Evolutionary conservation across 805 yeast genomes (phyloP).

Genomic region (Zygosaccharomyces siamensis): DNA sequence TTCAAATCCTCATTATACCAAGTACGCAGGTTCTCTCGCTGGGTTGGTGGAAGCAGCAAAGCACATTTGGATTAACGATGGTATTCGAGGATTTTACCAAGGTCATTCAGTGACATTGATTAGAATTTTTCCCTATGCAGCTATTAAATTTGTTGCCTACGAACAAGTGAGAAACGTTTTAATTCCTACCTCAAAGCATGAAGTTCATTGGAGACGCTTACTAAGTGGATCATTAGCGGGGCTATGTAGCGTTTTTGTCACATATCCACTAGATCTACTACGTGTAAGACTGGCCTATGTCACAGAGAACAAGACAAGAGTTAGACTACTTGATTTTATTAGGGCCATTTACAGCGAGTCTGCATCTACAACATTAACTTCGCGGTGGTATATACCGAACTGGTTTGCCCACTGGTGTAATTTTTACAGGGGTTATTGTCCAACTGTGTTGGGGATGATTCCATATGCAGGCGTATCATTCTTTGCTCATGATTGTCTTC

Average conservation of each 20-base stretch:
- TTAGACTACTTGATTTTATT: conserved; percentile 26
- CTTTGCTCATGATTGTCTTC: conserved; percentile 86
- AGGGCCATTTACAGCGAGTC: conserved; percentile 31
- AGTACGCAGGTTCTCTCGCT: conserved; percentile 70
- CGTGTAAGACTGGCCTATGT: conserved; percentile 91
- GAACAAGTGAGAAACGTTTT: conserved; percentile 81
- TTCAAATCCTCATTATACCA: conserved; percentile 78
- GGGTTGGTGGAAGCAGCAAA: conserved; percentile 74
- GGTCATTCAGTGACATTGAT: conserved; percentile 93
- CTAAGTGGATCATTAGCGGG: conserved; percentile 91
- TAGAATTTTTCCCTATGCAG: conserved; percentile 94
- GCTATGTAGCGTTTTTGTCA: conserved; percentile 74
- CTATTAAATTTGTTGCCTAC: conserved; percentile 92
- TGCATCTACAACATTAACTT: conserved; percentile 30
- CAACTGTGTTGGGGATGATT: conserved; percentile 91
- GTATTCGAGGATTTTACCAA: conserved; percentile 76
- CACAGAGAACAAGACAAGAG: conserved; percentile 42
- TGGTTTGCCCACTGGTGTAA: conserved; percentile 45
- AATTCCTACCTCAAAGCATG: conserved; percentile 70
- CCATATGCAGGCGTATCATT: conserved; percentile 98
- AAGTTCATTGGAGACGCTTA: conserved; percentile 75
- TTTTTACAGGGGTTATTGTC: conserved; percentile 90
- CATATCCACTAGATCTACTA: conserved; percentile 88
- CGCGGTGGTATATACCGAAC: conserved; percentile 35
- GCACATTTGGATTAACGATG: conserved; percentile 64